Conservation (phyloP, 139 green algal species). For the Chlorella sp. region DNA sequence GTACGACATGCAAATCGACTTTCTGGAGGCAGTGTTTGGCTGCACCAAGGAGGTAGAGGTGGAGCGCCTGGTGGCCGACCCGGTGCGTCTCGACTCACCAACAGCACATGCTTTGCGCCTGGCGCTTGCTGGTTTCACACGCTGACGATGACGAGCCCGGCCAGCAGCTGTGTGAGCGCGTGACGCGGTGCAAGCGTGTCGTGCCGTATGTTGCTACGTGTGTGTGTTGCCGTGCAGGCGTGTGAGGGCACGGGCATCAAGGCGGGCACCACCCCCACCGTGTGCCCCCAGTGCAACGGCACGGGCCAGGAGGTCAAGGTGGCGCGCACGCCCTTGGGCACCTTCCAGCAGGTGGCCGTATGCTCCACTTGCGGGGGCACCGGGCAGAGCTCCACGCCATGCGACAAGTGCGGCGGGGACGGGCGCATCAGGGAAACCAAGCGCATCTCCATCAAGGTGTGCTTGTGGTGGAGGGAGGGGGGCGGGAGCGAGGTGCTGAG, state of each 20-base stretch:
- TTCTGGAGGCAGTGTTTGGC: constrained; percentile 92
- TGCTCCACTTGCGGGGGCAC: constrained; percentile 74
- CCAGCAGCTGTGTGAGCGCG: too few relatives aligned
- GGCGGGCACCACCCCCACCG: constrained; percentile 72
- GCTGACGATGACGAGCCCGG: too few relatives aligned
- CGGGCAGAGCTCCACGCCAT: constrained; percentile 75
- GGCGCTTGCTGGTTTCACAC: too few relatives aligned
- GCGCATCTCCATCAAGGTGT: constrained; percentile 76
- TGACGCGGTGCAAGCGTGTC: too few relatives aligned
- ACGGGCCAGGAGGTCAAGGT: constrained; percentile 83
- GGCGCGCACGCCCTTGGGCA: constrained; percentile 86
- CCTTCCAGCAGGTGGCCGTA: constrained; percentile 51
- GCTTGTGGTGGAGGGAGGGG: too few relatives aligned
- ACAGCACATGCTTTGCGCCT: too few relatives aligned
- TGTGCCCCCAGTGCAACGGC: constrained; percentile 84
- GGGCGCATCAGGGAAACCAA: constrained; percentile 83
- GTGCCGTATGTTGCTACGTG: too few relatives aligned
- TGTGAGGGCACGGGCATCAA: constrained; percentile 79
- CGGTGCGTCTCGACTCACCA: too few relatives aligned
- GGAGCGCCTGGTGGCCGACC: constrained; percentile 54
- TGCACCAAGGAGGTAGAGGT: constrained; percentile 87
- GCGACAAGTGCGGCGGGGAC: constrained; percentile 83
- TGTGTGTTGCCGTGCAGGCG: constrained; percentile 21
- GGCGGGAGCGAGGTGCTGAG: too few relatives aligned
- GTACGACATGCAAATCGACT: constrained; percentile 79